These are phyloP conservation scores for Glycyrrhiza uralensis DNA, from an alignment of 306 rosid genomes.

Conservation along the genomic window DNA sequence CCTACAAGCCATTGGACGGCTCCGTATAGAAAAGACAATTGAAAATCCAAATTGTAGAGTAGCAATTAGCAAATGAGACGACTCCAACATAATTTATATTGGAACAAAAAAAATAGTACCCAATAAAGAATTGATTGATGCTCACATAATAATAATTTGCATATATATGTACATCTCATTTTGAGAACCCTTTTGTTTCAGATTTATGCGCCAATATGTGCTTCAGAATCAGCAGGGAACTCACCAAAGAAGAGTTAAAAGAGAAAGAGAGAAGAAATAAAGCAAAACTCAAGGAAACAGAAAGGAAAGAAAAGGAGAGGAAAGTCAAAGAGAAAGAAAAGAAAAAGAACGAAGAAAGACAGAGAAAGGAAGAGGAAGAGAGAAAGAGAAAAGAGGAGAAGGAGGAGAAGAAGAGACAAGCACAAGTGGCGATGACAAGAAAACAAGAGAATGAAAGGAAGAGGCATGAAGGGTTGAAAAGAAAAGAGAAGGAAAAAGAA, in stretches of 20 bases:
- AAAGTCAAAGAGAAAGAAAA: slow-evolving; percentile 4
- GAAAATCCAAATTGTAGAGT: neutral
- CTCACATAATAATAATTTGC: neutral
- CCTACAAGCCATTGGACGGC: slow-evolving; percentile 37
- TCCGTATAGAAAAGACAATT: neutral
- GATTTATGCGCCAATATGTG: slow-evolving; percentile 32
- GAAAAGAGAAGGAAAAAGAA: slow-evolving; percentile 3
- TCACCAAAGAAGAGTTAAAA: slow-evolving; percentile 40
- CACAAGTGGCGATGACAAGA: neutral
- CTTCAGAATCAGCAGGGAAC: slow-evolving; percentile 40
- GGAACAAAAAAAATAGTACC: neutral
- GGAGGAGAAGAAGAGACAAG: slow-evolving; percentile 19
- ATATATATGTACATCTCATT: neutral
- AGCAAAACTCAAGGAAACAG: slow-evolving; percentile 31
- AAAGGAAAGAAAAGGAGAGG: slow-evolving; percentile 17
- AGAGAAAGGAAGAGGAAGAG: slow-evolving; percentile 13
- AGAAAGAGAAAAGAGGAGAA: slow-evolving; percentile 10
- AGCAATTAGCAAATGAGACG: neutral
- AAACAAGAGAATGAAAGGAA: slow-evolving; percentile 16
- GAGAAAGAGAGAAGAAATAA: slow-evolving; percentile 40
- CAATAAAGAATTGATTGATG: neutral
- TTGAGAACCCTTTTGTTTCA: neutral
- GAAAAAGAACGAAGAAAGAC: neutral
- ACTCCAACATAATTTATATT: neutral
- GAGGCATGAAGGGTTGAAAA: neutral